phyloP scores from a whole-genome alignment of 345 rosid species.

The Eutrema japonicum region DNA sequence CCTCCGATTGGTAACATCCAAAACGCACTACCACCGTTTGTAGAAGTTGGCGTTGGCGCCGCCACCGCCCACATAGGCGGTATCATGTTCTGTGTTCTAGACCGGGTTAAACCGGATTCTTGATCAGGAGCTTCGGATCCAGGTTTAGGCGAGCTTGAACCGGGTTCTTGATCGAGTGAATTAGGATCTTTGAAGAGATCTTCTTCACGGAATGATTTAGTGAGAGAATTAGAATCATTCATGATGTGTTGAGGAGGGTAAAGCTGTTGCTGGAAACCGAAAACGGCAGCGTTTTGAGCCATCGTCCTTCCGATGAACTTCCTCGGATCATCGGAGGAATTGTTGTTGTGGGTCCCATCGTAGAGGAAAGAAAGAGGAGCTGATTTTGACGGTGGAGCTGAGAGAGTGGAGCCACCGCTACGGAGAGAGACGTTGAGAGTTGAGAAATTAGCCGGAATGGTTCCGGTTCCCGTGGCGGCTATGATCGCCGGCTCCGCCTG shows the following conservation, averaged over 20 bases:
- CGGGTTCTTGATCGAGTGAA: conserved; percentile 11
- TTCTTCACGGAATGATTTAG: conserved; percentile 24
- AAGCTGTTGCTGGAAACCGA: conserved; percentile 32
- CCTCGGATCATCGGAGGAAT: background rate
- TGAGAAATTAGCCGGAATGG: conserved; percentile 36
- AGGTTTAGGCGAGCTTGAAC: conserved; percentile 40
- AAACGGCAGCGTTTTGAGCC: conserved; percentile 27
- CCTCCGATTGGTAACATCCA: conserved; percentile 75
- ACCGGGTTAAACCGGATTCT: conserved; percentile 45
- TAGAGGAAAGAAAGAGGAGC: conserved; percentile 21
- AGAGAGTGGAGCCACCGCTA: conserved; percentile 6
- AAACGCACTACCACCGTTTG: conserved; percentile 61
- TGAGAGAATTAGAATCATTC: background rate
- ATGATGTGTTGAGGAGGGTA: conserved; percentile 16
- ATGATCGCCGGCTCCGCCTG: conserved; percentile 41
- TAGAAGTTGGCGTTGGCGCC: conserved; percentile 57
- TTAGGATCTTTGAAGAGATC: conserved; percentile 34
- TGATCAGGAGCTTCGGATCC: conserved; percentile 46
- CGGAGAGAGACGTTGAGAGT: conserved; percentile 33
- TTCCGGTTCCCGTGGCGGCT: conserved; percentile 39
- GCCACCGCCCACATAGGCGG: conserved; percentile 61
- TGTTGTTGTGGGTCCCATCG: conserved; percentile 1
- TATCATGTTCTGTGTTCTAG: conserved; percentile 40
- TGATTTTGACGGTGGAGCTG: conserved; percentile 28
- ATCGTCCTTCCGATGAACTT: background rate